Conservation (phyloP, 75 land plant species). For the Azolla pinnata region DNA sequence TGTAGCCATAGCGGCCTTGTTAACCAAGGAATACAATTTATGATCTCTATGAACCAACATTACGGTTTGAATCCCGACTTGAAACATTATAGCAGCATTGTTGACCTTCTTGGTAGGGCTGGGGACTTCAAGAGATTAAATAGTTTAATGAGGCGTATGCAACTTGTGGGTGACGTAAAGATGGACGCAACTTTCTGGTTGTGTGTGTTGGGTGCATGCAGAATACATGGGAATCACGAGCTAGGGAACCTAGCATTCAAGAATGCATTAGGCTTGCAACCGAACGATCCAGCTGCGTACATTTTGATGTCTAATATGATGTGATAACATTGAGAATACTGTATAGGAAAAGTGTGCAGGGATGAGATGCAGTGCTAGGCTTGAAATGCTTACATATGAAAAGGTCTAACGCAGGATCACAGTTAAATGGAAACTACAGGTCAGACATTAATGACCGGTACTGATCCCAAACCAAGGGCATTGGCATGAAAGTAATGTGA, state of each 20-base stretch:
- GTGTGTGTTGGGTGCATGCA: constrained; percentile 9
- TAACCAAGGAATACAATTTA: constrained; percentile 11
- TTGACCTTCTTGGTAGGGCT: constrained; percentile 44
- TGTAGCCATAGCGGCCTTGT: constrained; percentile 16
- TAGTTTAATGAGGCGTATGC: too few relatives aligned
- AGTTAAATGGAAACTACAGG: too few relatives aligned
- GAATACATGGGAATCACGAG: neutral
- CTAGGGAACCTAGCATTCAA: neutral
- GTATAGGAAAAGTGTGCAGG: too few relatives aligned
- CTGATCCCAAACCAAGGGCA: too few relatives aligned
- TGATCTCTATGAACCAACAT: constrained; percentile 9
- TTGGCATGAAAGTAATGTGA: too few relatives aligned
- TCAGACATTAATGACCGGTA: too few relatives aligned
- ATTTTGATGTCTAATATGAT: constrained; percentile 6
- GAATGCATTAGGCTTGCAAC: constrained; percentile 1
- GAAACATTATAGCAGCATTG: constrained; percentile 43
- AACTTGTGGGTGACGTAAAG: too few relatives aligned
- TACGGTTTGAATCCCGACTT: constrained; percentile 12
- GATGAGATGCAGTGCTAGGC: too few relatives aligned
- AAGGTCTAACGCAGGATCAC: too few relatives aligned
- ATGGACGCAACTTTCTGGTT: too few relatives aligned
- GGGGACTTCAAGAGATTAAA: constrained; percentile 23
- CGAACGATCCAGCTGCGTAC: constrained; percentile 5
- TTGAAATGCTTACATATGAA: too few relatives aligned
- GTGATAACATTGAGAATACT: too few relatives aligned